Evolutionary conservation across 2,329 filamentous ascomycete genomes (phyloP), one percentile per base, ranked within the genome.

Genomic region (Cladosporium colombiae): DNA sequence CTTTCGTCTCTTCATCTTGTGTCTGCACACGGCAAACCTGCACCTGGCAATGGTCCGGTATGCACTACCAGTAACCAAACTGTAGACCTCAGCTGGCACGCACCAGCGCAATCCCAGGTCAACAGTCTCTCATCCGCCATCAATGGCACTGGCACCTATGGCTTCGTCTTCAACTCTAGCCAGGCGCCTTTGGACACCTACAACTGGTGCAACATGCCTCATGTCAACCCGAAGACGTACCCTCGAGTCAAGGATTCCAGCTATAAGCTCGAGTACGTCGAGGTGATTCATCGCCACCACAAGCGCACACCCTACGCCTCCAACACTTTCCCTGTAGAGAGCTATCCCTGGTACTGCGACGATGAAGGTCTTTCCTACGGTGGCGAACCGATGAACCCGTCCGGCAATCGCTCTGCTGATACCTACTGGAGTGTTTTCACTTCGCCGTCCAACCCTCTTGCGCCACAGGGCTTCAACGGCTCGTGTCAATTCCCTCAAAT

Each of bases 181-280:
- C 82, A 63, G 73, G 74, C 7, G 74, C 81, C 44, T 89, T 91
- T 77, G 86, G 87, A 73, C 46, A 83, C 80, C 1, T 93, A 93
- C 78, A 92, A 94, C 76, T 94, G 83, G 83, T 95, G 91, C 78
- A 93, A 95, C 74, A 95, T 95, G 91, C 91, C 92, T 0, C 92
- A 94, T 78, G 89, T 91, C n/a, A 84, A 91, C 35, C 79, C 76
- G 25, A 77, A 78, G 16, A 89, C 91, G 72, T 95, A 95, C 73
- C 76, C 82, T 16, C 69, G 64, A 37, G 82, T 78, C 67, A 80
- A 84, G 0, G 71, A 79, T 1, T 69, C 77, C 0, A 84, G 84
- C n/a, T 92, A 86, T 74, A 81, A 88, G 71, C 79, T 95, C 60
- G 79, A 84, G 72, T 94, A 93, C 74, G 91, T 94, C 8, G 91